A percentile compares a stretch with the other conserved stretches of the same genome.
Conservation (phyloP, 2,329 filamentous ascomycete species). For the Penicillium sp. region DNA sequence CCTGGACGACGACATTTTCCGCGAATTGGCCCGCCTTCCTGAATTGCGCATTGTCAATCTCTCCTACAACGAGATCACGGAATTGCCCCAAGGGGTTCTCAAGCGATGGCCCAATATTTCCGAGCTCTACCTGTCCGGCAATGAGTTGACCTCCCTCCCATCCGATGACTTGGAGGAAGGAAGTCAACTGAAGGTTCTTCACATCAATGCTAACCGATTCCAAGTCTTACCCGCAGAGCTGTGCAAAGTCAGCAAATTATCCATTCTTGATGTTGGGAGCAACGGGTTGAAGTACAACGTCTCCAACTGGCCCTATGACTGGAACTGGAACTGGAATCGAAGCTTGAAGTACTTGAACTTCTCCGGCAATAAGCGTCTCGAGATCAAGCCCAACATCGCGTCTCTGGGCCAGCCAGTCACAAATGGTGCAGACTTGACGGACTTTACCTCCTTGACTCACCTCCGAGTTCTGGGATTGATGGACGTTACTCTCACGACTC, state of each 20-base stretch:
- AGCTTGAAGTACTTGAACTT: slow-evolving; percentile 93
- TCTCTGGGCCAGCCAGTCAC: slow-evolving; percentile 48
- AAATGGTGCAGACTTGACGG: slow-evolving; percentile 70
- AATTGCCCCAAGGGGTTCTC: slow-evolving; percentile 83
- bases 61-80: slow-evolving; percentile 90
- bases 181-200: slow-evolving; percentile 78
- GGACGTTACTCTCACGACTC: slow-evolving; percentile 94
- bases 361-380: slow-evolving; percentile 91
- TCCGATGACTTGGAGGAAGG: slow-evolving; percentile 91
- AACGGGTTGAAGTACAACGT: slow-evolving; percentile 98
- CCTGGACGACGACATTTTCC: slow-evolving; percentile 90
- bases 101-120: slow-evolving; percentile 84
- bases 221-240: slow-evolving; percentile 94
- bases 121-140: slow-evolving; percentile 91
- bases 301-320: slow-evolving; percentile 97
- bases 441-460: slow-evolving; percentile 80
- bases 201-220: slow-evolving; percentile 97
- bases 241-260: slow-evolving; percentile 85
- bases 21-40: slow-evolving; percentile 74
- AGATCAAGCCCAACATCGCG: slow-evolving; percentile 69
- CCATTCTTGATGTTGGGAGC: slow-evolving; percentile 89
- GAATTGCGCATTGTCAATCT: slow-evolving; percentile 87
- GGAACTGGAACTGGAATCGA: slow-evolving; percentile 99
- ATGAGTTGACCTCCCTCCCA: slow-evolving; percentile 84
- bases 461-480: slow-evolving; percentile 87